A percentile compares a stretch with the other conserved stretches of the same genome.
Conservation (phyloP, 2,329 filamentous ascomycete species). For the Penicillium paneum region DNA sequence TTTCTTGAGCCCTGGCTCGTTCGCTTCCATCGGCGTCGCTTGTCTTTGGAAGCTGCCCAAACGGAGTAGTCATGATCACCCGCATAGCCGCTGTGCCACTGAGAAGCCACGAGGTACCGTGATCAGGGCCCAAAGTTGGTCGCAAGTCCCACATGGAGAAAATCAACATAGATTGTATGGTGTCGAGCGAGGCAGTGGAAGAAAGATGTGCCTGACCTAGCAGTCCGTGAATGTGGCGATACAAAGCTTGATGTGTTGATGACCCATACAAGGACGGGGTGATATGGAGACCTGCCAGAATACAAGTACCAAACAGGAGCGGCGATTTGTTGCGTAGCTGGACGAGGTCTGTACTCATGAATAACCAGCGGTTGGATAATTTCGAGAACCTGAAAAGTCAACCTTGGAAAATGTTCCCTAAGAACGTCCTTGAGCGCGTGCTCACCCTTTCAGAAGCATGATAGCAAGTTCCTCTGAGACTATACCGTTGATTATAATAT, state of each 20-base stretch:
- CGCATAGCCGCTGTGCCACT: background rate
- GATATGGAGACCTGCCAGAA: background rate
- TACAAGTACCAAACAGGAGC: background rate
- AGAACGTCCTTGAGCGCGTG: background rate
- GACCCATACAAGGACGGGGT: background rate
- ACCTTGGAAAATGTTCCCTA: background rate
- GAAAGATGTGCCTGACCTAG: background rate
- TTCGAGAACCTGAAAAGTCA: background rate
- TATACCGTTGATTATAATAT: background rate
- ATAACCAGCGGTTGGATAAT: background rate
- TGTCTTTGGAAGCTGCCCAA: background rate
- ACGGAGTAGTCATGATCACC: background rate
- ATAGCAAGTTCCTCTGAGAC: background rate
- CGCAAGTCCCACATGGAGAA: background rate
- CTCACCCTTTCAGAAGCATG: background rate
- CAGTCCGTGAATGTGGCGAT: background rate
- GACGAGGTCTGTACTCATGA: background rate
- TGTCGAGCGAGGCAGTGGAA: background rate
- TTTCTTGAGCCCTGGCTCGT: background rate
- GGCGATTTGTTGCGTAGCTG: background rate
- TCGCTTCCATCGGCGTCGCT: background rate
- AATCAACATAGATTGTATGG: background rate
- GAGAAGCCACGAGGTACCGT: background rate
- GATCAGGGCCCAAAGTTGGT: background rate
- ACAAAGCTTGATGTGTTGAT: background rate